phyloP scores from a whole-genome alignment of 1,284 basidiomycete genomes.

The Malassezia sympodialis region DNA sequence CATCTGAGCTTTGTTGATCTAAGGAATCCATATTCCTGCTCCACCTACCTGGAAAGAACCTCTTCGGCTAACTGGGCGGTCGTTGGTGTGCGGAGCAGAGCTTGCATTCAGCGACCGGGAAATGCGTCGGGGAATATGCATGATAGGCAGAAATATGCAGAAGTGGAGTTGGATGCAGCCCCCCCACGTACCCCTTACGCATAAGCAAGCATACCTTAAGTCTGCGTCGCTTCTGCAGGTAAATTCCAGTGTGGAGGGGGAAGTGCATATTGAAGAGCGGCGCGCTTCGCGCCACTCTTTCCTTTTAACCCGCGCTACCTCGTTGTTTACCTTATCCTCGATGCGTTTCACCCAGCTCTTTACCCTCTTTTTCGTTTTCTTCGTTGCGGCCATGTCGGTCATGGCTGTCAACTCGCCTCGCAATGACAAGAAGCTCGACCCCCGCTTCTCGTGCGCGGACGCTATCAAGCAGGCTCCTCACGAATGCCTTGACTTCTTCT shows the following conservation, averaged over 20 bases:
- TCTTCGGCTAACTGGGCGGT: too few relatives aligned
- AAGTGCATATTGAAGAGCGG: background rate
- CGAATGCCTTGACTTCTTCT: conserved; percentile 5
- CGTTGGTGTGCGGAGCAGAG: too few relatives aligned
- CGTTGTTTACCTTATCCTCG: background rate
- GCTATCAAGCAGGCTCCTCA: conserved; percentile 2
- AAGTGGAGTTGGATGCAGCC: background rate
- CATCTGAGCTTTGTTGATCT: too few relatives aligned
- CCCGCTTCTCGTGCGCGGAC: background rate
- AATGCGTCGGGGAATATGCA: too few relatives aligned
- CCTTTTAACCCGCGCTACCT: background rate
- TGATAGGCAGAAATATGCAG: background rate
- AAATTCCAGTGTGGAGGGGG: conserved; percentile 5
- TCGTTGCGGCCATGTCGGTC: background rate
- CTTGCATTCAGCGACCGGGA: too few relatives aligned
- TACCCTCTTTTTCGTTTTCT: conserved; percentile 7
- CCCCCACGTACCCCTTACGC: background rate
- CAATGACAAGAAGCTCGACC: conserved; percentile 2
- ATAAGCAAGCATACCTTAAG: background rate
- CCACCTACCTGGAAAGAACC: too few relatives aligned
- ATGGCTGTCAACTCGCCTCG: conserved; percentile 1
- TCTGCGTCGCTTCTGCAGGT: background rate
- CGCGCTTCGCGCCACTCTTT: background rate
- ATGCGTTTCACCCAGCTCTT: conserved; percentile 2
- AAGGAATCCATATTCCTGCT: too few relatives aligned